phyloP scores from a whole-genome alignment of 1,284 basidiomycete species.

The Moniliella sp. region DNA sequence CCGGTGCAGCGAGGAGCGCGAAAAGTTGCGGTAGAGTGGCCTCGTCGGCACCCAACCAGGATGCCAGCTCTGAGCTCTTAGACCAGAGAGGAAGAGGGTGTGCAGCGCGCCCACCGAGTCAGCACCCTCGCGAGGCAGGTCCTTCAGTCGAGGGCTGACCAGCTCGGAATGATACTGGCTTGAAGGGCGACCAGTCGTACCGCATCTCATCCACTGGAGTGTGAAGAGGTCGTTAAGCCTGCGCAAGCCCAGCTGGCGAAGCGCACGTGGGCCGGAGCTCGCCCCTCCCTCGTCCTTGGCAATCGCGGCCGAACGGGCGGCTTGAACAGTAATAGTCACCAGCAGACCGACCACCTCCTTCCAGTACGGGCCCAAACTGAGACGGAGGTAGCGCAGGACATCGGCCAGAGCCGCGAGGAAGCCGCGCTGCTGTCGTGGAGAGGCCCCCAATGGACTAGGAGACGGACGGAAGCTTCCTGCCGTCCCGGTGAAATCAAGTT shows the following conservation, averaged over 20 bases:
- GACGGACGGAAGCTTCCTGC: no score
- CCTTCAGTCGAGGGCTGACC: slow-evolving; percentile 59
- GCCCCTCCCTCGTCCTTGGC: background rate
- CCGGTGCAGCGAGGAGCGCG: slow-evolving; percentile 55
- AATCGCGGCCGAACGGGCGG: slow-evolving; percentile 1
- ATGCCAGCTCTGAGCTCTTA: slow-evolving; percentile 43
- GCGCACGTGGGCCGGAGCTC: slow-evolving; percentile 27
- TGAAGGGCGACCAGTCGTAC: slow-evolving; percentile 51
- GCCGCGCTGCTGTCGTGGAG: slow-evolving; percentile 14
- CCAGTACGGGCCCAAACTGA: slow-evolving; percentile 12
- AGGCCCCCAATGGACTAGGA: no score
- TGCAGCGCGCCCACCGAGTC: slow-evolving; percentile 75
- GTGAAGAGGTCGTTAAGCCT: slow-evolving; percentile 71
- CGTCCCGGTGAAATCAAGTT: no score
- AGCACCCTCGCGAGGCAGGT: slow-evolving; percentile 62
- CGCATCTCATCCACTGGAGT: slow-evolving; percentile 42
- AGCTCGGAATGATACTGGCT: slow-evolving; percentile 50
- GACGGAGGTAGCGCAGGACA: slow-evolving; percentile 23
- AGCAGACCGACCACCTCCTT: slow-evolving; percentile 12
- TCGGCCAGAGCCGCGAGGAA: slow-evolving; percentile 35
- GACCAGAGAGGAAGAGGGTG: slow-evolving; percentile 69
- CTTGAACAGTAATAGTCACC: slow-evolving; percentile 20
- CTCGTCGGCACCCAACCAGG: slow-evolving; percentile 39
- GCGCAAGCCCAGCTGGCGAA: slow-evolving; percentile 64
- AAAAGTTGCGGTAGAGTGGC: slow-evolving; percentile 54